Base-by-base conservation (phyloP, 1,284 basidiomycete species). In the Golubevia pallescens region DNA sequence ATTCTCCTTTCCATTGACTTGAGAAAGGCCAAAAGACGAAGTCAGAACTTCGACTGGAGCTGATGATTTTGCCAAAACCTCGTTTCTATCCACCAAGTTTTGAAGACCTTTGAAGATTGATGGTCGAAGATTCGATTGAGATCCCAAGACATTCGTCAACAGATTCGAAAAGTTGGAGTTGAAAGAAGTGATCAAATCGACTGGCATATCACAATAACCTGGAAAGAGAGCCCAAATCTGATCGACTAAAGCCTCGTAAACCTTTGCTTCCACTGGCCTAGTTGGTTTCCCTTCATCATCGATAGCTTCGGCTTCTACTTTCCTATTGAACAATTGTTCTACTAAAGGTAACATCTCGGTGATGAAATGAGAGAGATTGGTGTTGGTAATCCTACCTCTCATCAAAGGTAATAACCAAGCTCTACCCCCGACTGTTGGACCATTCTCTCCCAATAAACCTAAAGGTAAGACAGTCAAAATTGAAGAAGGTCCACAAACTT, bases 331-430 rank as follows among this genome's bases (percentile, higher is more conserved):
- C 89, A 99, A 91, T 52, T 91, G 89, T 86, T 97, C 95, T 52
- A 94, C 97, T 48, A 99, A 87, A 14, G 97, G 95, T 6, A 99
- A 92, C 74, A 99, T 96, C 86, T 93, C 93, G 2, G 89, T 89
- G 16, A 94, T 89, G 81, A 99, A 99, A 87, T 96, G 95, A 0
- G 87, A 87, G 54, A 99, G 88, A 88, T 92, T 67, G 90, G 95
- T 78, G 91, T 92, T 89, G 91, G 95, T 78, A 89, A 88, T 88
- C 53, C 86, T 90, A 14, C 57, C 13, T n/a, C 92, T 87, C 65
- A 99, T 91, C 63, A 98, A 88, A 2, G 97, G 96, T 4, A 99
- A 89, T 23, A 99, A 89, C 88, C 93, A 97, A 1, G 96, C 97
- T 57, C 93, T 91, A 19, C 89, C 89, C 1, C 20, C 34, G 10